A percentile compares a stretch with the other conserved stretches of the same genome.
Conservation (phyloP, 2,329 filamentous ascomycete species). For the Colletotrichum higginsianum region DNA sequence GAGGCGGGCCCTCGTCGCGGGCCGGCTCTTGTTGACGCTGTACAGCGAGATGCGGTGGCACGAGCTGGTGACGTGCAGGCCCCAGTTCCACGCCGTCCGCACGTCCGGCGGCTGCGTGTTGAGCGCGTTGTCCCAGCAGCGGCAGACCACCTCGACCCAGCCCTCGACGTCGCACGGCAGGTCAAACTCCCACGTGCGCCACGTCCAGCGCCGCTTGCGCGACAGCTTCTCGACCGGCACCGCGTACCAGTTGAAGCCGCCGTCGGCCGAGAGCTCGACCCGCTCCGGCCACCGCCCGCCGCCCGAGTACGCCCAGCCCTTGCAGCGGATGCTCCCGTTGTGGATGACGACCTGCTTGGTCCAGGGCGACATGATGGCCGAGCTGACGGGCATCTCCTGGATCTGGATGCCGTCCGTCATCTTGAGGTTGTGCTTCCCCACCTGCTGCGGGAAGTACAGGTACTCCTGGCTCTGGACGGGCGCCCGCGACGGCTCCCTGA, state of each 20-base stretch:
- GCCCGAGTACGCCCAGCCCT: slow-evolving; percentile 72
- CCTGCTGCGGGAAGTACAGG: slow-evolving; percentile 77
- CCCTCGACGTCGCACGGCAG: slow-evolving; percentile 74
- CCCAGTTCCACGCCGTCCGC: slow-evolving; percentile 75
- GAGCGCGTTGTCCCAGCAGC: slow-evolving; percentile 74
- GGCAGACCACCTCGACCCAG: slow-evolving; percentile 71
- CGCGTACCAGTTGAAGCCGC: slow-evolving; percentile 75
- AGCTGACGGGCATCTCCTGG: slow-evolving; percentile 80
- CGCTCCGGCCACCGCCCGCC: slow-evolving; percentile 73
- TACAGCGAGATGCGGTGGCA: slow-evolving; percentile 74
- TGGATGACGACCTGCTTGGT: slow-evolving; percentile 74
- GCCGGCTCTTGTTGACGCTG: slow-evolving; percentile 70
- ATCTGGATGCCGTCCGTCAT: slow-evolving; percentile 75
- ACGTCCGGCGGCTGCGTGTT: slow-evolving; percentile 73
- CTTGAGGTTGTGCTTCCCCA: slow-evolving; percentile 76
- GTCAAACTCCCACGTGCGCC: slow-evolving; percentile 75
- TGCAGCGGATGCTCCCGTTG: slow-evolving; percentile 69
- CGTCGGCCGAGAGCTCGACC: slow-evolving; percentile 75
- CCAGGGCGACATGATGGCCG: slow-evolving; percentile 76
- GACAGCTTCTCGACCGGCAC: slow-evolving; percentile 68
- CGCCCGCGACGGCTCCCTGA: slow-evolving; percentile 67
- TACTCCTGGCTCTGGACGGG: slow-evolving; percentile 78
- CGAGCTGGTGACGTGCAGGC: slow-evolving; percentile 74
- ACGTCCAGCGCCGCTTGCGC: slow-evolving; percentile 74
- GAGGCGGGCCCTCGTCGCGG: slow-evolving; percentile 64